These are phyloP conservation scores for Mycosphaerella arachidis DNA, from an alignment of 2,329 filamentous ascomycete species.

Conservation along the genomic window DNA sequence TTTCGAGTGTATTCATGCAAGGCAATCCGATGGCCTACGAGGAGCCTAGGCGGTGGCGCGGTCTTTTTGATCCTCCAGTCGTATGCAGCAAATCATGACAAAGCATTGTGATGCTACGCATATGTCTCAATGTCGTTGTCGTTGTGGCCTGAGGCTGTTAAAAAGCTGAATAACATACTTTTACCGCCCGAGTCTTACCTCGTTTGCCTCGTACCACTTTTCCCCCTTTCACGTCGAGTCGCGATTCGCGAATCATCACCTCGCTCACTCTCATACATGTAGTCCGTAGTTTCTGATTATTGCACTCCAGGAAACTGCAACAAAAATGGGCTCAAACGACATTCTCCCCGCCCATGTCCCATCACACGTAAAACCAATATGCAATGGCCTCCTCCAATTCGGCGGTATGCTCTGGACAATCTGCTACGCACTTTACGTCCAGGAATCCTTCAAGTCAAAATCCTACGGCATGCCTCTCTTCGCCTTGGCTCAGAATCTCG, in stretches of 20 bases:
- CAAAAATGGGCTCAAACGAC: not conserved
- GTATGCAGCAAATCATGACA: no score
- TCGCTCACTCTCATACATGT: not conserved
- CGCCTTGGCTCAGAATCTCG: not conserved
- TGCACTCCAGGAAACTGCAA: not conserved
- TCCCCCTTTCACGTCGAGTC: not conserved
- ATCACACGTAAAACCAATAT: not conserved
- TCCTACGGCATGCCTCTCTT: conserved; percentile 3
- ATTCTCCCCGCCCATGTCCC: not conserved
- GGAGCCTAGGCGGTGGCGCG: no score
- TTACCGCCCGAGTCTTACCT: not conserved
- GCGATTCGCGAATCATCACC: not conserved
- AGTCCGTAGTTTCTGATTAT: not conserved
- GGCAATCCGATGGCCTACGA: no score
- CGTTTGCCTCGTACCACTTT: not conserved
- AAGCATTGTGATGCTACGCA: no score
- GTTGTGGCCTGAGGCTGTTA: not conserved
- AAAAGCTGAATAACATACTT: not conserved
- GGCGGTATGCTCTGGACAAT: not conserved
- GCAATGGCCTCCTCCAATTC: not conserved
- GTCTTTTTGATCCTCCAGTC: no score
- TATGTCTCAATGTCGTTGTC: not conserved
- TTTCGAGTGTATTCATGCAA: no score
- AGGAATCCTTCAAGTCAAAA: not conserved
- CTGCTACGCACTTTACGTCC: not conserved